phyloP scores from a whole-genome alignment of 2,329 filamentous ascomycete species.

The Lachnellula cervina region DNA sequence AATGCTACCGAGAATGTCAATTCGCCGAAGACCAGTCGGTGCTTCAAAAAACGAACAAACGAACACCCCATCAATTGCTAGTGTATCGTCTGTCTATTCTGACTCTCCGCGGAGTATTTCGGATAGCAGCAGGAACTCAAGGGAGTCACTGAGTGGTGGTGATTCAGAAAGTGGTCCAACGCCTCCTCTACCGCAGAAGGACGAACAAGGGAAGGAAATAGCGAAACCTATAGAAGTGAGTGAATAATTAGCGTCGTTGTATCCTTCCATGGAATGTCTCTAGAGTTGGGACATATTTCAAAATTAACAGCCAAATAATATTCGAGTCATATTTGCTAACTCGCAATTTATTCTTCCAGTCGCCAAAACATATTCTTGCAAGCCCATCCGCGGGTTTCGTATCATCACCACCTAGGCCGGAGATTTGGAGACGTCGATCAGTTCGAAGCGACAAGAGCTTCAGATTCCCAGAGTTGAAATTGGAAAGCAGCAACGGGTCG shows the following conservation, averaged over 20 bases:
- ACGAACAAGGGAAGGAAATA: conserved; percentile 12
- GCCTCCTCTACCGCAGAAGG: conserved; percentile 23
- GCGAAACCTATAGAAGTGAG: neutral
- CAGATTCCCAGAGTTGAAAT: conserved; percentile 26
- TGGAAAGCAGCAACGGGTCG: conserved; percentile 30
- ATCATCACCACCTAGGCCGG: conserved; percentile 19
- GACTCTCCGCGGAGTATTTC: conserved; percentile 21
- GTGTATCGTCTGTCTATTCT: conserved; percentile 26
- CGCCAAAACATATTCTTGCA: conserved; percentile 4
- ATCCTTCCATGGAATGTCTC: no score
- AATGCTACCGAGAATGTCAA: conserved; percentile 14
- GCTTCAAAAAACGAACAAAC: conserved; percentile 7
- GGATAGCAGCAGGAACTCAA: conserved; percentile 19
- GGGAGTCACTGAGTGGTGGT: conserved; percentile 23
- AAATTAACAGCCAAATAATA: neutral
- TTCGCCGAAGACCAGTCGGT: conserved; percentile 27
- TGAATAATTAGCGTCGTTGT: neutral
- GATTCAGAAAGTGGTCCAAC: conserved; percentile 19
- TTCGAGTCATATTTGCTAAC: neutral
- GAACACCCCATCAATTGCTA: conserved; percentile 17
- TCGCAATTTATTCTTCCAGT: neutral
- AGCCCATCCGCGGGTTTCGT: conserved; percentile 19
- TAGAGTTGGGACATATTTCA: no score
- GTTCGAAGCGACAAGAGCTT: conserved; percentile 24
- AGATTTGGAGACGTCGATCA: conserved; percentile 30